Base-by-base conservation (phyloP, 345 rosid species). In the Arabis alpina region DNA sequence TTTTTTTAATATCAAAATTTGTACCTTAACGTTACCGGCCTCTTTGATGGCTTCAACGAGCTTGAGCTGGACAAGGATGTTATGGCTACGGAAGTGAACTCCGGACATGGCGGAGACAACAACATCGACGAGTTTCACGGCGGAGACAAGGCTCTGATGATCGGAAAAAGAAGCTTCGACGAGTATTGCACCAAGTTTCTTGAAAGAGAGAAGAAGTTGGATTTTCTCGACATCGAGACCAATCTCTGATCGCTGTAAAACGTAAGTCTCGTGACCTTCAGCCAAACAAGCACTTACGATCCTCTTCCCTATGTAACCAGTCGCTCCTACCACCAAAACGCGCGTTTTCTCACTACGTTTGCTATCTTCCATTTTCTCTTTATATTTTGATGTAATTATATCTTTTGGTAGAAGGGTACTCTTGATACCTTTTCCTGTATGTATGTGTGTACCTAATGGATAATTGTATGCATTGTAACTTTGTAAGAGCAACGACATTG, bases 11-110 rank as follows among this genome's bases (percentile, higher is more conserved):
- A 6, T 5, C 23, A 2, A 34, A 34, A 1, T 5, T 34, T 59
- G 3, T 75, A 92, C 98, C 93, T 87, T 79, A 4, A 93, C 76
- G 66, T 88, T 93, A 39, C 97, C 92, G 25, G 97, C 97, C 36
- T 90, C 90, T 79, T 87, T 87, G 64, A 93, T 90, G 34, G 98
- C 93, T 23, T 87, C 80, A 13, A 90, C 95, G 15, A 93, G 96
- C 75, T 84, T 87, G 64, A 88, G 93, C 77, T 93, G 98, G 15
- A 87, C 80, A 37, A 90, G 83, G 4, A 93, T 81, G 2, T 81
- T 86, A 66, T 88, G 98, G 79, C 84, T 85, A 50, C 98, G 69
- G 43, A 90, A 71, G 40, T 93, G 98, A 30, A 90, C 96, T 4
- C 93, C 98, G 1, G 96, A 93, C 60, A 90, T 80, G 16, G 96